Percentiles rank a stretch among this genome's conserved stretches.
Conservation (phyloP, 805 yeast genomes). For the Starmerella khaoyaiensis region DNA sequence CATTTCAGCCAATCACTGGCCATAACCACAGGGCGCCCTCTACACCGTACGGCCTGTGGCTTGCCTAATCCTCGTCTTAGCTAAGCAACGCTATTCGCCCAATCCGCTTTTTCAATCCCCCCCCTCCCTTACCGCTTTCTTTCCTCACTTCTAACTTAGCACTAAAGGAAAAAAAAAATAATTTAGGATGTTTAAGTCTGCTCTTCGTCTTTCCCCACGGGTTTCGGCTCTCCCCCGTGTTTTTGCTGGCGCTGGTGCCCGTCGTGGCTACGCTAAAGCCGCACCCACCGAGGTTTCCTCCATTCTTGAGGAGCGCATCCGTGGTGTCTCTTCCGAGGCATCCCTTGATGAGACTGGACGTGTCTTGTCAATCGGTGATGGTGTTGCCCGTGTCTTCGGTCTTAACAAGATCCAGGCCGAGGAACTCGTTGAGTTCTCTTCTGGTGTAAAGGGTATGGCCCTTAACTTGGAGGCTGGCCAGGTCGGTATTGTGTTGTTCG, state of each 20-base stretch:
- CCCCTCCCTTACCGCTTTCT: constrained; percentile 12
- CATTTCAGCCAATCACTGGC: no score
- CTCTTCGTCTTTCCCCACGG: constrained; percentile 31
- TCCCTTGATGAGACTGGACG: constrained; percentile 98
- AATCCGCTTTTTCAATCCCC: constrained; percentile 14
- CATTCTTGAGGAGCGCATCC: constrained; percentile 96
- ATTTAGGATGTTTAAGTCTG: constrained; percentile 34
- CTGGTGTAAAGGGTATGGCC: constrained; percentile 99
- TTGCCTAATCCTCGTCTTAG: no score
- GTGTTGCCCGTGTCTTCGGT: constrained; percentile 99
- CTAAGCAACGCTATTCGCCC: constrained; percentile 8
- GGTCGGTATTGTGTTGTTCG: constrained; percentile 99
- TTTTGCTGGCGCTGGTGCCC: constrained; percentile 33
- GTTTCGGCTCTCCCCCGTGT: constrained; percentile 28
- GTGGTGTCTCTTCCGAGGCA: constrained; percentile 97
- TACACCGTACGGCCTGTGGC: no score
- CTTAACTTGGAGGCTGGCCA: constrained; percentile 99
- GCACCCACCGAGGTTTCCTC: constrained; percentile 99
- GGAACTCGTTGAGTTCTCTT: constrained; percentile 97
- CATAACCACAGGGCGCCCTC: no score
- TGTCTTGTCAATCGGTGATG: constrained; percentile 99
- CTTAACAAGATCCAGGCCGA: constrained; percentile 99
- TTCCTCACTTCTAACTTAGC: constrained; percentile 7
- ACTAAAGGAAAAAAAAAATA: constrained; percentile 15
- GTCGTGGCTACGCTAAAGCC: constrained; percentile 91